Conservation (phyloP, 2,329 filamentous ascomycete genomes). For the Lasiodiplodia citricola region DNA sequence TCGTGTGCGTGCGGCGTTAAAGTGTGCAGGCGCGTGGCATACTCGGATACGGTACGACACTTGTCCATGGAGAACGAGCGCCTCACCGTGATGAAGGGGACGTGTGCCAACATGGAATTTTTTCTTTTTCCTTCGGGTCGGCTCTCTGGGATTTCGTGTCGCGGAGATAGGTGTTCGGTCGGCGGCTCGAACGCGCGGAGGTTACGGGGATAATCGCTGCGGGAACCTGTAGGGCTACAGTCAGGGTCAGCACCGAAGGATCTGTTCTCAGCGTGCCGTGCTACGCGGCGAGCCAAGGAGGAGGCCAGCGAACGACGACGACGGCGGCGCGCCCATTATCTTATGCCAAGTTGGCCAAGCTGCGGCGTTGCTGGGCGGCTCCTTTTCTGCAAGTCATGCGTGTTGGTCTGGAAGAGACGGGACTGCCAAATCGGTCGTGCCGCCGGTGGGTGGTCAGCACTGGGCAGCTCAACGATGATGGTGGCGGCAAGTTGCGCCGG, state of each 20-base stretch:
- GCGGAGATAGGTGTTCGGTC: slow-evolving; percentile 4
- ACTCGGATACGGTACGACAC: no score
- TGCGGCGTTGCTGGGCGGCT: slow-evolving; percentile 1
- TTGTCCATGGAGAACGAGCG: not conserved
- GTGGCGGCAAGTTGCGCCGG: not conserved
- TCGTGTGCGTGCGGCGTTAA: not conserved
- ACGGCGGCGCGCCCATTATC: not conserved
- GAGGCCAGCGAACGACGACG: not conserved
- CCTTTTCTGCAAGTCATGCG: not conserved
- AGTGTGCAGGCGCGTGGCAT: no score
- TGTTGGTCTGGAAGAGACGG: not conserved
- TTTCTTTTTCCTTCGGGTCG: not conserved
- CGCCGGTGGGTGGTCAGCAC: not conserved
- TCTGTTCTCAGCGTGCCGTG: not conserved
- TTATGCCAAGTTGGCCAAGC: slow-evolving; percentile 15
- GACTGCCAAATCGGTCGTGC: not conserved
- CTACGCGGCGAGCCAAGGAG: not conserved
- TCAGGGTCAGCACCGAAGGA: not conserved
- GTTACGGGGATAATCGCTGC: slow-evolving; percentile 2
- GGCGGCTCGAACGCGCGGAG: not conserved
- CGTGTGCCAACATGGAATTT: not conserved
- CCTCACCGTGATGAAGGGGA: no score
- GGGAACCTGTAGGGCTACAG: not conserved
- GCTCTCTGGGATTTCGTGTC: not conserved
- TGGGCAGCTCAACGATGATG: not conserved